phyloP scores from a whole-genome alignment of 2,329 filamentous ascomycete genomes.

The Acephala macrosclerotiorum region DNA sequence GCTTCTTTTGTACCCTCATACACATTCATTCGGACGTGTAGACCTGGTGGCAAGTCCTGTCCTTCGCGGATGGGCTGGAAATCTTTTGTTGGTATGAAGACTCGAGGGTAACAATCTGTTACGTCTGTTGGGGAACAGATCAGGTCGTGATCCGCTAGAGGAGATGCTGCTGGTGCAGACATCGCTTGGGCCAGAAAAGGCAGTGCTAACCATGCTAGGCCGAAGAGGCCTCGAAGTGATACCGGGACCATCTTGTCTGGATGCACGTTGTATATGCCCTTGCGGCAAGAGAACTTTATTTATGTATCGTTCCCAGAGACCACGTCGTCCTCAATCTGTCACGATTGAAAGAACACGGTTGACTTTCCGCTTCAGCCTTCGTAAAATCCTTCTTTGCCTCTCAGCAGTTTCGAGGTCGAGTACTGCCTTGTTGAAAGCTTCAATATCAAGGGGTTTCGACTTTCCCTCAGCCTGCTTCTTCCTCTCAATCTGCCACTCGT shows the following conservation, averaged over 20 bases:
- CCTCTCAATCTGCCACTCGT: slow-evolving; percentile 40
- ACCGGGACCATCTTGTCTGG: slow-evolving; percentile 35
- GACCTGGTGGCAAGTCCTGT: slow-evolving; percentile 69
- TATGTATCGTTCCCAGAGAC: slow-evolving; percentile 16
- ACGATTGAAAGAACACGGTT: slow-evolving; percentile 41
- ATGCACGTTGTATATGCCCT: background rate
- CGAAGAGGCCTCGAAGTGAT: slow-evolving; percentile 28
- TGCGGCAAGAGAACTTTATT: background rate
- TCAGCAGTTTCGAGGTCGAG: slow-evolving; percentile 37
- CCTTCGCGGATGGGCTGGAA: slow-evolving; percentile 70
- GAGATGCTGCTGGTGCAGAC: slow-evolving; percentile 33
- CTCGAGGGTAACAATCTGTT: slow-evolving; percentile 69
- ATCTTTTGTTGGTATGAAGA: slow-evolving; percentile 69
- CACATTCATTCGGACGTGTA: slow-evolving; percentile 72
- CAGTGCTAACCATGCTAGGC: slow-evolving; percentile 36
- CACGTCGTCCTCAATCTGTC: slow-evolving; percentile 36
- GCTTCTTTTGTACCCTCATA: slow-evolving; percentile 70
- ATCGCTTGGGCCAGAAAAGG: slow-evolving; percentile 34
- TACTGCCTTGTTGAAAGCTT: slow-evolving; percentile 38
- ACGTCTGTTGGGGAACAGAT: slow-evolving; percentile 70
- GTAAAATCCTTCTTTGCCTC: slow-evolving; percentile 37
- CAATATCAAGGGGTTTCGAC: slow-evolving; percentile 41
- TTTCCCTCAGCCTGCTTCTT: slow-evolving; percentile 41
- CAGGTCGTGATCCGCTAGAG: slow-evolving; percentile 55
- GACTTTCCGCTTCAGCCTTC: slow-evolving; percentile 40